Base-by-base conservation (phyloP, 495 filamentous ascomycete genomes). In the Daldinia bambusicola region DNA sequence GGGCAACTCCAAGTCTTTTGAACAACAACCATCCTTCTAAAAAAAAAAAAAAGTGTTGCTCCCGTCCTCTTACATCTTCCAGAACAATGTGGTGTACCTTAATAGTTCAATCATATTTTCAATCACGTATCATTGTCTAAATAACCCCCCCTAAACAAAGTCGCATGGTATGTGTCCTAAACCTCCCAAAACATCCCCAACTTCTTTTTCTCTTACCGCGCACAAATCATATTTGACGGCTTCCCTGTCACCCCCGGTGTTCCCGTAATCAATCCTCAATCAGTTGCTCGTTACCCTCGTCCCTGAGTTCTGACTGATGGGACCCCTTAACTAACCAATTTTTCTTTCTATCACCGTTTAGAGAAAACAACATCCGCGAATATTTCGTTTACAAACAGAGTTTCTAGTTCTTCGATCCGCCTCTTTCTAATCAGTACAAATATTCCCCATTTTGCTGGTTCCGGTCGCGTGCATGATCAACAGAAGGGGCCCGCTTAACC, bases 381-480 rank as follows among this genome's bases (percentile, higher is more conserved):
- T 60, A 43, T 57, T 52, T 45, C n/a, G 61, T 9, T 4, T 56
- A 12, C 40, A 43, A 30, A n/a, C 31, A 55, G 4, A 34, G 16
- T 58, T 34, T 53, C 7, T 59, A 65, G 58, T 55, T 45, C 30
- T 61, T 61, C 61, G 61, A 69, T 61, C 45, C 45, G 38, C 37
- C 62, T 41, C 38, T 43, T 57, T 48, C 20, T 60, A 48, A 48
- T 59, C 53, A 14, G 18, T 56, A 36, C 30, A 13, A 59, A 34
- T 58, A 69, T 69, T 56, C 62, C 40, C 30, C 45, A 56, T 51
- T 31, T 61, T 14, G 50, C 31, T 61, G 2, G 31, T 69, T 58
- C 61, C 61, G 57, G 61, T 72, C 70, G 70, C 70, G 70, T 72
- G 70, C 56, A 72, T 72, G 70, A 64, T 64, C 61, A 65, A 31